These are phyloP conservation scores for Haberlea rhodopensis DNA, from an alignment of 257 asterid species.

Conservation along the genomic window DNA sequence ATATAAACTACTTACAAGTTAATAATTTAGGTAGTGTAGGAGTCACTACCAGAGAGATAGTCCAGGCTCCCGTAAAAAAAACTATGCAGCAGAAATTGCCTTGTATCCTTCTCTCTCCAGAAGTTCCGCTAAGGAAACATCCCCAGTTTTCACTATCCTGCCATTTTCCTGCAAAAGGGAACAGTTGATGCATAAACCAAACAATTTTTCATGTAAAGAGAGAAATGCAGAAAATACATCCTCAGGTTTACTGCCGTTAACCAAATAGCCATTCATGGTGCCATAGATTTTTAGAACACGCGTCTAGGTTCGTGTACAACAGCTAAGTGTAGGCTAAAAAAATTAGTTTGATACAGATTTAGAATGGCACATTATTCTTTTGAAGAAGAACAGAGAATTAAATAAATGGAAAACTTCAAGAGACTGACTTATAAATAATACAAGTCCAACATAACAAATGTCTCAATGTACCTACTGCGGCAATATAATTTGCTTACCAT, in stretches of 20 bases:
- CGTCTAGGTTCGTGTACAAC: not conserved
- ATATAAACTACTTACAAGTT: slow-evolving; percentile 4
- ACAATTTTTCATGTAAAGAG: not conserved
- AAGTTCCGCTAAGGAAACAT: slow-evolving; percentile 62
- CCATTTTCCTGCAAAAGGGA: slow-evolving; percentile 68
- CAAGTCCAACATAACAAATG: slow-evolving; percentile 1
- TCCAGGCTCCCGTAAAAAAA: slow-evolving; percentile 1
- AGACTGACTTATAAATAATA: not conserved
- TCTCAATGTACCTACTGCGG: not conserved
- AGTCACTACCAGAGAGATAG: not conserved
- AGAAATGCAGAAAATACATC: not conserved
- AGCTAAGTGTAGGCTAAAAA: not conserved
- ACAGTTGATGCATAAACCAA: slow-evolving; percentile 13
- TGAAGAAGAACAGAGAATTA: not conserved
- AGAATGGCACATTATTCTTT: not conserved
- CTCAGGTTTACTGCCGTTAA: not conserved
- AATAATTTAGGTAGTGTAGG: not conserved
- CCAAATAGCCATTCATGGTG: not conserved
- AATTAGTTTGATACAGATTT: too few relatives aligned
- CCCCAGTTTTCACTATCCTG: slow-evolving; percentile 84
- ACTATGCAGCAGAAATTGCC: slow-evolving; percentile 49
- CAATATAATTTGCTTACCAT: slow-evolving; percentile 62
- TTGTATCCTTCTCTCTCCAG: slow-evolving; percentile 83
- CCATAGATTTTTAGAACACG: not conserved
- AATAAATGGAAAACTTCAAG: slow-evolving; percentile 7